Evolutionary conservation across 192 early-diverging fungal species (phyloP), one percentile per base, ranked within the genome.

Genomic region (Gigaspora rosea): DNA sequence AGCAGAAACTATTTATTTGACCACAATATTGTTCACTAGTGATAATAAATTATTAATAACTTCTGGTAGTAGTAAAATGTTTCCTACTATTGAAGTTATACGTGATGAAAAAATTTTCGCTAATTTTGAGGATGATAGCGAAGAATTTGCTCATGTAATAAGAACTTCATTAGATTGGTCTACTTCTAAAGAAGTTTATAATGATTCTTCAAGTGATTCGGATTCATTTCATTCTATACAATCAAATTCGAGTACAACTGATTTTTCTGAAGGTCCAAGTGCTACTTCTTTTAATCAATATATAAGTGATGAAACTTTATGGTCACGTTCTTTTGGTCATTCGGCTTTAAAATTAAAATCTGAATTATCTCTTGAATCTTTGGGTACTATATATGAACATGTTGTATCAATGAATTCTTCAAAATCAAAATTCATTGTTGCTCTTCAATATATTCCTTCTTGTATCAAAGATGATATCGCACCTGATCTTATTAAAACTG

Each of bases 401-500:
- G 84, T 86, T 0, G 73, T 86, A 3, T 75, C 80, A 36, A 63
- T 86, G 48, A 70, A 76, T 2, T 69, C 78, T 2, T 72, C 76
- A 22, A 78, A 78, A 12, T 80, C 82, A 48, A 86, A 86, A 66
- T 79, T 77, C 50, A 69, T 86, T 8, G 79, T 86, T 66, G 80
- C 85, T 1, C 73, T 86, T 22, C 82, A 84, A 67, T 81, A 85
- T 69, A 70, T 78, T 64, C 79, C 78, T n/a, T 75, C 78, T 47
- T 16, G 46, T 15, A 51, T 76, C 7, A 83, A 74, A 63, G 79
- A 79, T 13, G 75, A 79, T 3, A 75, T 83, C 54, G 80, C 82
- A 1, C 73, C 78, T 9, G 84, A 85, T 56, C 51, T 82, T 7
- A 56, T 85, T 20, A 78, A 81, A 16, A 62, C 75, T 50, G 80